Base-by-base conservation (phyloP, 345 rosid species). In the Garcia nutans region DNA sequence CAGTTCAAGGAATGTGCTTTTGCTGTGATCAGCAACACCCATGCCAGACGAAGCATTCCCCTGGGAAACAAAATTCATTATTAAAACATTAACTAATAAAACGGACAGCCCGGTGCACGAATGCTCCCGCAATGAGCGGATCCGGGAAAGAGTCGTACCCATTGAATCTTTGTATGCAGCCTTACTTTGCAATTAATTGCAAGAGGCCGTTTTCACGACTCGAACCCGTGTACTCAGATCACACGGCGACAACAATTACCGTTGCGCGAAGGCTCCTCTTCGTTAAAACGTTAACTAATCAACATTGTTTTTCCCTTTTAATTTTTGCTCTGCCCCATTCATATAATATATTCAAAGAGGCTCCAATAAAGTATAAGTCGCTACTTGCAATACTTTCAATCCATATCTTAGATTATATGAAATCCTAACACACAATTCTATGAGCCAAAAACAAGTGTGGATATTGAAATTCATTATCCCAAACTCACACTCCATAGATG, bases 11-110 rank as follows among this genome's bases (percentile, higher is more conserved):
- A 79, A 94, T 3, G 89, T 77, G 64, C 78, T 77, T 49, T 86
- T 89, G 91, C 89, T 87, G 72, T 84, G 82, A 10, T 89, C 94
- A 28, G 89, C 89, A 52, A 91, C 91, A 0, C 93, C 92, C 92
- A 94, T 87, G 47, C 96, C 97, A 4, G 96, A 89, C 19, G 87
- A 77, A 62, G 97, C 91, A 87, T 88, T 94, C 41, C 85, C 84
- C 98, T 92, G 80, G 13, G 54, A 7, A 41, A 44, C 2, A 22
- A 10, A 10, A 16, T 13, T 37, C 5, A 8, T 15, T 9, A 3
- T 65, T 42, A 65, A 42, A 37, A 19, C 47, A 64, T 33, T 22
- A 26, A 65, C 26, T 42, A 17, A 65, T 65, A n/a, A n/a, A n/a
- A n/a, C n/a, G n/a, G n/a, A n/a, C n/a, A n/a, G n/a, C n/a, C n/a